Evolutionary conservation across 192 early-diverging fungal species (phyloP).

Genomic region (Mortierella antarctica): DNA sequence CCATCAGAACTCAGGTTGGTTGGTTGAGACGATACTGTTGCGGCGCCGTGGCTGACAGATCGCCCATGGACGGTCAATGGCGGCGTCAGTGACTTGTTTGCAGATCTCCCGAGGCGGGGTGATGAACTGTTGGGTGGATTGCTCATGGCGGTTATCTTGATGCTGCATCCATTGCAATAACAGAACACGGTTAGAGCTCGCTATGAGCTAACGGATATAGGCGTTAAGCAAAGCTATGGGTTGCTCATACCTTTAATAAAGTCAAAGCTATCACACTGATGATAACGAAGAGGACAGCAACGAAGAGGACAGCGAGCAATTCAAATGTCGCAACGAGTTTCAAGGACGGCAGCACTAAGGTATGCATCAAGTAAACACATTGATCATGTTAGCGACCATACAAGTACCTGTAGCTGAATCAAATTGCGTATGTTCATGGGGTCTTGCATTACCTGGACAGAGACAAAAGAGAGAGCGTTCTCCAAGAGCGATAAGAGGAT

Average conservation of each 20-base stretch:
- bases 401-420: not conserved
- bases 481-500: not conserved
- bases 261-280: not conserved
- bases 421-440: not conserved
- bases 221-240: not conserved
- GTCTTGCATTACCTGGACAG: not conserved
- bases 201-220: not conserved
- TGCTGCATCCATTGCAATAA: not conserved
- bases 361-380: not conserved
- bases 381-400: conserved; percentile 1
- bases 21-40: not conserved
- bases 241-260: not conserved
- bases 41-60: not conserved
- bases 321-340: not conserved
- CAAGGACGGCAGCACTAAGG: not conserved
- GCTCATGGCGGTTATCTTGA: not conserved
- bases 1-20: not conserved
- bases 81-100: not conserved
- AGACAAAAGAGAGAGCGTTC: not conserved
- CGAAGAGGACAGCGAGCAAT: too few species aligned
- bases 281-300: not conserved
- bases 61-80: not conserved
- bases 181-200: not conserved
- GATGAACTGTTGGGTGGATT: not conserved
- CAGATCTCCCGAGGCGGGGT: not conserved